phyloP scores from a whole-genome alignment of 768 basidiomycete genomes.

The Suillus variegatus region DNA sequence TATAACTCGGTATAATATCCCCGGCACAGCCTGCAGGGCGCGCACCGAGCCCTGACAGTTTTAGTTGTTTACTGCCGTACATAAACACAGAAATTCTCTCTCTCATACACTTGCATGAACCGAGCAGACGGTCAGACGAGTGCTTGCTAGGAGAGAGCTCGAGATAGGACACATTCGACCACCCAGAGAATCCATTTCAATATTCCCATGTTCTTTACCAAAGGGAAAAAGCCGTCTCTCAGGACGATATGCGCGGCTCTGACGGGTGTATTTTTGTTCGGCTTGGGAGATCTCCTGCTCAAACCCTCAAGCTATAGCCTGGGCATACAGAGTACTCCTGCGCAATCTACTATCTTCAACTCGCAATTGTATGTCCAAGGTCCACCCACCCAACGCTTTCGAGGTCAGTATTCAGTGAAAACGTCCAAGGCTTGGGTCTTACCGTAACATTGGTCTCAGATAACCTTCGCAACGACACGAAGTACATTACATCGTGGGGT shows the following conservation, averaged over 20 bases:
- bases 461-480: slow-evolving; percentile 58
- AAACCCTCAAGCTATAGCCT: not conserved
- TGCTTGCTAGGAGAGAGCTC: not conserved
- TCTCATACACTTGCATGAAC: slow-evolving; percentile 6
- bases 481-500: slow-evolving; percentile 73
- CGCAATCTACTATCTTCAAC: not conserved
- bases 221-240: not conserved
- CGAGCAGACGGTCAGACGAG: slow-evolving; percentile 2
- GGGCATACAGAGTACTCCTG: not conserved
- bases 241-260: slow-evolving; percentile 19
- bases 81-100: too few relatives aligned
- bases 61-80: too few relatives aligned
- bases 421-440: not conserved
- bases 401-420: slow-evolving; percentile 39
- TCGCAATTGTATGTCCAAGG: slow-evolving; percentile 35
- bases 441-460: slow-evolving; percentile 36
- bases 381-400: slow-evolving; percentile 55
- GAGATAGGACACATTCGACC: not conserved
- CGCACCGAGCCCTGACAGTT: too few relatives aligned
- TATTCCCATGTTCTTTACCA: not conserved
- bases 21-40: too few relatives aligned
- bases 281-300: slow-evolving; percentile 12
- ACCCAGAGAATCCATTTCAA: not conserved
- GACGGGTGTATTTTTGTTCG: slow-evolving; percentile 27
- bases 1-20: too few relatives aligned